phyloP scores from a whole-genome alignment of 495 filamentous ascomycete species.

The Xeromyces bisporus region DNA sequence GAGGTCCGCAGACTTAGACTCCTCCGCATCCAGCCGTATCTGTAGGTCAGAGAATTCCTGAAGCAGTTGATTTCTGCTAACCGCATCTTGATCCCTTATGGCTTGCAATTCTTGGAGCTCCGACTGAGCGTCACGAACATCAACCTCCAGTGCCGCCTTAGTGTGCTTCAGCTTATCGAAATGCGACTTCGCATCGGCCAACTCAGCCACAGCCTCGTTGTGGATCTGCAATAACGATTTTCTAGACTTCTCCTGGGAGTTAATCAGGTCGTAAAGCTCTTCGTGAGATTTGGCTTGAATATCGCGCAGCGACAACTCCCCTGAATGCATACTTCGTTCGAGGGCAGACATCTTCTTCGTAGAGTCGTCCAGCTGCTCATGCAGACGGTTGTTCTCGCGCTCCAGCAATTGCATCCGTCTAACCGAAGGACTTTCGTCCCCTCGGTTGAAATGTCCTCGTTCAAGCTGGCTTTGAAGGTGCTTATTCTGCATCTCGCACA shows the following conservation, averaged over 20 bases:
- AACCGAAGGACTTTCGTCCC: constrained; percentile 70
- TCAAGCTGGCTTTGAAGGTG: constrained; percentile 84
- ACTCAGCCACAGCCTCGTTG: constrained; percentile 68
- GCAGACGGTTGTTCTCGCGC: constrained; percentile 77
- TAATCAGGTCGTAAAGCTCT: constrained; percentile 85
- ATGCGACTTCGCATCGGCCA: constrained; percentile 68
- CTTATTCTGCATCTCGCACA: constrained; percentile 90
- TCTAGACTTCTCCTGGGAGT: constrained; percentile 81
- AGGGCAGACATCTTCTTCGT: constrained; percentile 81
- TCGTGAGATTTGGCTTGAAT: constrained; percentile 89
- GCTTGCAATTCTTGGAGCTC: constrained; percentile 66
- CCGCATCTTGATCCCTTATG: constrained; percentile 66
- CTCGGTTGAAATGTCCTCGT: constrained; percentile 38
- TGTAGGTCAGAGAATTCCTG: constrained; percentile 90
- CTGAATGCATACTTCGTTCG: constrained; percentile 71
- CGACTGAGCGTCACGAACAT: constrained; percentile 66
- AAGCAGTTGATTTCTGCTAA: constrained; percentile 70
- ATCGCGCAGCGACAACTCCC: constrained; percentile 81
- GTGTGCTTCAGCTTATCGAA: constrained; percentile 73
- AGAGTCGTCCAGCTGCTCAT: constrained; percentile 91
- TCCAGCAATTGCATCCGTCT: constrained; percentile 82
- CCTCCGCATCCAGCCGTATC: constrained; percentile 79
- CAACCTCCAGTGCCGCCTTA: constrained; percentile 66
- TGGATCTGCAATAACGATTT: constrained; percentile 66
- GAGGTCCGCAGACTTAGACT: constrained; percentile 69